Conservation (phyloP, 345 rosid species). For the Raphanus sativus region DNA sequence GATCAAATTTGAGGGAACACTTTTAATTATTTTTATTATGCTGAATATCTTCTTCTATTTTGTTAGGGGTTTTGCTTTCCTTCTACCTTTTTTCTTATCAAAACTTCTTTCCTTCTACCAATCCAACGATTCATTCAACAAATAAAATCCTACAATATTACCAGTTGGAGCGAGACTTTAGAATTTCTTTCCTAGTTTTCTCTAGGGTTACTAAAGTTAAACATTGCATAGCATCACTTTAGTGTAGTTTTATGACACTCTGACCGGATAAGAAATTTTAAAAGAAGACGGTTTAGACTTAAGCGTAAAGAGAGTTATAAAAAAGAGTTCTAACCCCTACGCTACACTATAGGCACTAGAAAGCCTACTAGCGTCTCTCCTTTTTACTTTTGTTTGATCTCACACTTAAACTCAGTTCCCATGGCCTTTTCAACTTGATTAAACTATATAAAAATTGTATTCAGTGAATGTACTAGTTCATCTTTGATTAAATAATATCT, state of each 20-base stretch:
- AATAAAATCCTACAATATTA: neutral
- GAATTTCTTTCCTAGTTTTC: neutral
- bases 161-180: neutral
- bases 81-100: neutral
- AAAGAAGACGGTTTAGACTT: conserved; percentile 10
- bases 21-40: neutral
- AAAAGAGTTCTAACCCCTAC: conserved; percentile 23
- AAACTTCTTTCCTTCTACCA: neutral
- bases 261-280: neutral
- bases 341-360: conserved; percentile 31
- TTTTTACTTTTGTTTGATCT: conserved; percentile 31
- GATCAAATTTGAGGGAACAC: neutral
- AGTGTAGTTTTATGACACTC: neutral
- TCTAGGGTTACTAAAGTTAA: neutral
- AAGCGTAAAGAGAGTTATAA: conserved; percentile 10
- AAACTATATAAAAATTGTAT: neutral
- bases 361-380: conserved; percentile 24
- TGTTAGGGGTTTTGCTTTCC: neutral
- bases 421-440: conserved; percentile 29
- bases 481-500: neutral
- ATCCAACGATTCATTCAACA: neutral
- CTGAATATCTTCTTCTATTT: neutral
- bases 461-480: neutral
- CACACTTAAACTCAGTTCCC: conserved; percentile 35
- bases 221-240: neutral